Evolutionary conservation across 2,329 filamentous ascomycete species (phyloP).

Genomic region (Ceratocystis lukuohia): DNA sequence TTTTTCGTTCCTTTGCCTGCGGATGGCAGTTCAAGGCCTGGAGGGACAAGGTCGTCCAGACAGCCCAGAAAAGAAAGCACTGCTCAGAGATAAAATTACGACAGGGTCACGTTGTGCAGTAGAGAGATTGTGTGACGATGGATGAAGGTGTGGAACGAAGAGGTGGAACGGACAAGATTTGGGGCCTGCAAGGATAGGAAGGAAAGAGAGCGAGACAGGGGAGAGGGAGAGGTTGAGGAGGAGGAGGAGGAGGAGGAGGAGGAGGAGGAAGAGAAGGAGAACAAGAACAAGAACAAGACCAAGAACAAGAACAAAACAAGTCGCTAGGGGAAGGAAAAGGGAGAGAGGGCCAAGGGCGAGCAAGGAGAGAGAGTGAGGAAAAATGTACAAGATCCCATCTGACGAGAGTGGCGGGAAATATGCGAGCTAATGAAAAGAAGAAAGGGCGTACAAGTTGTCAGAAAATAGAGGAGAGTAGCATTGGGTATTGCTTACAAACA

Average conservation of each 20-base stretch:
- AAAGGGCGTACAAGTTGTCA: background rate
- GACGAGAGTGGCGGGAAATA: background rate
- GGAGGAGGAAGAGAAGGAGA: background rate
- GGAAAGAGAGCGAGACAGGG: background rate
- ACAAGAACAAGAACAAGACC: too few species aligned
- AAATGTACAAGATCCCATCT: background rate
- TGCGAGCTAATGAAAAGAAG: background rate
- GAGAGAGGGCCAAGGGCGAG: constrained; percentile 10
- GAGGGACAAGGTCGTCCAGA: too few species aligned
- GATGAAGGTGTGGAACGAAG: background rate
- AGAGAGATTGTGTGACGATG: background rate
- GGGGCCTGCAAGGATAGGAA: background rate
- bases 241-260: background rate
- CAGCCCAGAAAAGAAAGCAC: background rate
- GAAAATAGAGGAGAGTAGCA: background rate
- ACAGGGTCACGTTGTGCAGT: background rate
- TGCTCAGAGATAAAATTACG: background rate
- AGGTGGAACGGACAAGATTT: constrained; percentile 2
- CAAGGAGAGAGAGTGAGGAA: constrained; percentile 19
- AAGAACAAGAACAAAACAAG: background rate
- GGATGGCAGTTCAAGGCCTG: too few species aligned
- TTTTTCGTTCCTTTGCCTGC: too few species aligned
- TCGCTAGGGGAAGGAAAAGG: background rate
- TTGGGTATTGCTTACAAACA: background rate
- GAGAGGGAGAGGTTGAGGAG: background rate